Evolutionary conservation across 768 basidiomycete genomes (phyloP).

Genomic region (Mycena amicta): DNA sequence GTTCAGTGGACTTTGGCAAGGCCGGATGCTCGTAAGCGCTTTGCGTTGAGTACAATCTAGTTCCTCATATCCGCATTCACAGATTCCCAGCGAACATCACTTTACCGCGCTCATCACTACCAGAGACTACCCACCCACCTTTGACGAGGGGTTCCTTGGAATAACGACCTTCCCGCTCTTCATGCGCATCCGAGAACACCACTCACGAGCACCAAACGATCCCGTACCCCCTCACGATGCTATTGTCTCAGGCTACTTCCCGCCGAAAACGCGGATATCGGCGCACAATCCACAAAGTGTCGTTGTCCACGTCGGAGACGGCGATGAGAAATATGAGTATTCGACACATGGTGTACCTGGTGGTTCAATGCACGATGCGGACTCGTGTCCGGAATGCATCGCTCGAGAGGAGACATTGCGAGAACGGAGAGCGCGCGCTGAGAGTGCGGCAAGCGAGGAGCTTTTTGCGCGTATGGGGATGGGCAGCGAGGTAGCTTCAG

Average conservation of each 20-base stretch:
- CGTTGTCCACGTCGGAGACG: slow-evolving; percentile 13
- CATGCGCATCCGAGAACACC: slow-evolving; percentile 61
- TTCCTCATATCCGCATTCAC: not conserved
- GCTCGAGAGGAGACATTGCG: slow-evolving; percentile 23
- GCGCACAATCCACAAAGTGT: slow-evolving; percentile 8
- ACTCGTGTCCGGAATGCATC: slow-evolving; percentile 32
- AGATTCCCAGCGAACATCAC: slow-evolving; percentile 36
- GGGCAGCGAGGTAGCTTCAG: slow-evolving; percentile 25
- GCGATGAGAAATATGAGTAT: slow-evolving; percentile 35
- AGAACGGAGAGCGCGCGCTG: slow-evolving; percentile 3
- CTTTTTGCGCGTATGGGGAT: slow-evolving; percentile 16
- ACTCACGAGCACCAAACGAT: slow-evolving; percentile 30
- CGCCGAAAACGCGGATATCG: slow-evolving; percentile 26
- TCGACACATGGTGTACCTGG: slow-evolving; percentile 39
- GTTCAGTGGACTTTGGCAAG: slow-evolving; percentile 60
- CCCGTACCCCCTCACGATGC: slow-evolving; percentile 30
- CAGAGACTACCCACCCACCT: slow-evolving; percentile 26
- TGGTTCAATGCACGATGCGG: slow-evolving; percentile 43
- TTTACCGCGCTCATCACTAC: slow-evolving; percentile 32
- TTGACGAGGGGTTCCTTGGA: slow-evolving; percentile 30
- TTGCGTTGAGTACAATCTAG: slow-evolving; percentile 4
- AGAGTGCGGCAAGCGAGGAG: slow-evolving; percentile 4
- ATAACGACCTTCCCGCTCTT: slow-evolving; percentile 52
- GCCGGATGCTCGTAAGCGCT: slow-evolving; percentile 56
- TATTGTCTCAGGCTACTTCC: slow-evolving; percentile 45